phyloP scores from a whole-genome alignment of 1,284 basidiomycete genomes.

The Fomitopsis betulina region DNA sequence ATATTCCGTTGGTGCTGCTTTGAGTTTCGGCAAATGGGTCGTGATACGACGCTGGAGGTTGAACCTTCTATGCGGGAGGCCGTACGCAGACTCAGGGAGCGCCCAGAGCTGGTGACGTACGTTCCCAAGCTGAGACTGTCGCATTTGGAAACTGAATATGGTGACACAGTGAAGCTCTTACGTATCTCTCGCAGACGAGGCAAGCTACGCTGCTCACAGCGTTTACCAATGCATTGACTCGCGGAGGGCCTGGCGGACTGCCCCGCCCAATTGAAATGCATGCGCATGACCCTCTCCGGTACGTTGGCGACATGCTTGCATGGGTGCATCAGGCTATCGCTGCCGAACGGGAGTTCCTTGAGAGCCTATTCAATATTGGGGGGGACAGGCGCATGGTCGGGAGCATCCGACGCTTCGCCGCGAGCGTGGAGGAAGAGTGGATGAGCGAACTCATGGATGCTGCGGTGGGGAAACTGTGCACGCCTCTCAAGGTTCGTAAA shows the following conservation, averaged over 20 bases:
- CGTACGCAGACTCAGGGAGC: conserved; percentile 64
- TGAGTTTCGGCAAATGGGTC: conserved; percentile 81
- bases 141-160: background rate
- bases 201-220: conserved; percentile 74
- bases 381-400: conserved; percentile 74
- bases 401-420: conserved; percentile 52
- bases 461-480: conserved; percentile 80
- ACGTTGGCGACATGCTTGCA: conserved; percentile 97
- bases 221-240: conserved; percentile 86
- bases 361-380: conserved; percentile 74
- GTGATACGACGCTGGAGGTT: conserved; percentile 80
- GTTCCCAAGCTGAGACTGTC: conserved; percentile 21
- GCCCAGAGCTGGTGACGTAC: conserved; percentile 79
- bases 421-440: conserved; percentile 71
- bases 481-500: conserved; percentile 71
- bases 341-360: conserved; percentile 90
- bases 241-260: conserved; percentile 83
- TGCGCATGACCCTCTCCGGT: conserved; percentile 94
- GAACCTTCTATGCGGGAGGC: conserved; percentile 67
- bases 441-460: conserved; percentile 82
- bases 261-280: conserved; percentile 95
- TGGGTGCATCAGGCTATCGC: conserved; percentile 98
- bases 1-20: conserved; percentile 83
- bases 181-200: conserved; percentile 76
- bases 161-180: conserved; percentile 65